Conservation (phyloP, 495 filamentous ascomycete species). For the Xanthoparmelia taractica region DNA sequence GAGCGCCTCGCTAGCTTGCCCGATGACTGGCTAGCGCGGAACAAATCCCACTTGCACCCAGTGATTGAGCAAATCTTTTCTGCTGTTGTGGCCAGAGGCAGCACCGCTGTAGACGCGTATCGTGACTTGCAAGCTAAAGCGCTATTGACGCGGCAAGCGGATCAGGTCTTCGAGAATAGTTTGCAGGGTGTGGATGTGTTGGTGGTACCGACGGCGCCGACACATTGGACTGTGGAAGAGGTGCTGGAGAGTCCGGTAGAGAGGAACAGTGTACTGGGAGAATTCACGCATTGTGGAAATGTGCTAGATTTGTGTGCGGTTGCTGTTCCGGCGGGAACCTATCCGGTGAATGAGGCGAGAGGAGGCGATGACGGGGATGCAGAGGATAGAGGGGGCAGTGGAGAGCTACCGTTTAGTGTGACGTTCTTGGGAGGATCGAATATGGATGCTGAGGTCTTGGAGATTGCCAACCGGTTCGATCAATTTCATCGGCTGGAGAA, state of each 20-base stretch:
- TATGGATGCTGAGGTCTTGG: conserved; percentile 47
- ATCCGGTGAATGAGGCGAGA: conserved; percentile 22
- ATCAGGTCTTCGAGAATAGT: conserved; percentile 38
- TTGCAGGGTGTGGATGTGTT: conserved; percentile 46
- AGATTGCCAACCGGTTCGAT: conserved; percentile 45
- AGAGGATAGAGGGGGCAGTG: conserved; percentile 18
- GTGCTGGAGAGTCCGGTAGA: conserved; percentile 47
- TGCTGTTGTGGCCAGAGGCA: conserved; percentile 35
- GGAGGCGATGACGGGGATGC: neutral
- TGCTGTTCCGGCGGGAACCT: conserved; percentile 49
- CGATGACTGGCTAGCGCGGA: conserved; percentile 34
- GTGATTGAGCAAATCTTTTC: conserved; percentile 46
- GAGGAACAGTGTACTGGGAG: conserved; percentile 50
- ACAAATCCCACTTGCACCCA: conserved; percentile 42
- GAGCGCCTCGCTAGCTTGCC: conserved; percentile 47
- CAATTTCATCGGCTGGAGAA: neutral
- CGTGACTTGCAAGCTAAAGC: conserved; percentile 43
- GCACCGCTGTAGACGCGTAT: conserved; percentile 47
- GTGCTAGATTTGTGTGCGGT: conserved; percentile 56
- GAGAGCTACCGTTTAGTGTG: conserved; percentile 52
- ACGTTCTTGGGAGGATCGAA: conserved; percentile 51
- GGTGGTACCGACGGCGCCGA: conserved; percentile 53
- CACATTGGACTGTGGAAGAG: conserved; percentile 49
- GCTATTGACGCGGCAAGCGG: conserved; percentile 38
- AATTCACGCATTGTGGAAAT: conserved; percentile 57